Base-by-base conservation (phyloP, 352 stramenopile species). In the Phytophthora podocarpi region DNA sequence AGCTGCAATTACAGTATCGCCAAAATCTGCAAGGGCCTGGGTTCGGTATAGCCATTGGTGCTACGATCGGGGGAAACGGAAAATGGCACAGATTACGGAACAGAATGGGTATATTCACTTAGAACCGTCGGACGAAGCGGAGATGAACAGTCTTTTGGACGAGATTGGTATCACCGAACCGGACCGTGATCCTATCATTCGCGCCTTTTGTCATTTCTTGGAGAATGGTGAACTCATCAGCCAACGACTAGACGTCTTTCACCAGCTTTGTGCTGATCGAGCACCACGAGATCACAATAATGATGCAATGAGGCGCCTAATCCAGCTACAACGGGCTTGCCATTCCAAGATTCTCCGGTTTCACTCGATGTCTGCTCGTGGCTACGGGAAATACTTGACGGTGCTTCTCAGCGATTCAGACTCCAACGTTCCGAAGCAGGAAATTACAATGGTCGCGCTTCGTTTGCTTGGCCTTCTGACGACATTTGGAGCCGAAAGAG, bases 41-140 rank as follows among this genome's bases (percentile, higher is more conserved):
- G 51, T 85, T 36, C 50, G 67, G 21, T 94, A 89, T 40, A 80
- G 81, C 55, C 68, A 91, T 48, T 94, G 85, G 85, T 89, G 76
- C 27, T 90, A 94, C 35, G 60, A 78, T 30, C 75, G 72, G 30
- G 78, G 75, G 11, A 81, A 74, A 28, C 53, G 52, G 6, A 64
- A 71, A 39, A 59, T 90, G 4, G 77, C 80, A 27, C 60, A 48
- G 5, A 65, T 93, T 40, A 43, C 49, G 4, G 59, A 56, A 4
- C 77, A 87, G 26, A 76, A 79, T 56, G 84, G 84, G 39, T 73
- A 78, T 26, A 62, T 90, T 13, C 70, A 83, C 15, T 46, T 93
- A 32, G 57, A 72, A 1, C n/a, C 59, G 23, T 61, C 54, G 5
- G 82, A 91, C 18, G 68, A 90, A 54, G 23, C 50, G 11, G 20